Conservation (phyloP, 2,329 filamentous ascomycete species). For the Scedosporium apiospermum region DNA sequence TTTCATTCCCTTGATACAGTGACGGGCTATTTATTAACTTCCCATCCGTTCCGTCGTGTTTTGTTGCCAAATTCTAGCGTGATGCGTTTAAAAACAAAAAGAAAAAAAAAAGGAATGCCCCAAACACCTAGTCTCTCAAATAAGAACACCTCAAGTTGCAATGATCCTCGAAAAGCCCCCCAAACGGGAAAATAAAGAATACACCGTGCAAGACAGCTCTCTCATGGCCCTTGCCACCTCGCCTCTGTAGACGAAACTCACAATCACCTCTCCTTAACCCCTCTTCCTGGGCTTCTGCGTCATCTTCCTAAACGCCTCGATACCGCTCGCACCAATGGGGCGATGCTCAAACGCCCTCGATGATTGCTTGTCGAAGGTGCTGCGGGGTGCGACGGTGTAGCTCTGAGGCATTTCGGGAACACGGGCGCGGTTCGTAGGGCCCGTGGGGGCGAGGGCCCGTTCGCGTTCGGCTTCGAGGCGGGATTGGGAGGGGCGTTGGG, state of each 20-base stretch:
- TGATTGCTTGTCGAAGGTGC: slow-evolving; percentile 40
- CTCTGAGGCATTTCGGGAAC: slow-evolving; percentile 43
- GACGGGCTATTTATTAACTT: too few relatives aligned
- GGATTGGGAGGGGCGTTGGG: slow-evolving; percentile 35
- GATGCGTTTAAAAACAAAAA: too few relatives aligned
- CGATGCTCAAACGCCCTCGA: slow-evolving; percentile 37
- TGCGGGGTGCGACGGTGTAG: slow-evolving; percentile 52
- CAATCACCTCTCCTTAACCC: neutral
- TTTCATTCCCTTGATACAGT: too few relatives aligned
- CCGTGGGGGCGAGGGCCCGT: slow-evolving; percentile 46
- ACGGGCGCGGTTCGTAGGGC: slow-evolving; percentile 45
- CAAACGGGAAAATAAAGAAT: neutral
- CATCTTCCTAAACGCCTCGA: slow-evolving; percentile 58
- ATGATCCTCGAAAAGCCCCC: neutral
- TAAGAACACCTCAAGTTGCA: too few relatives aligned
- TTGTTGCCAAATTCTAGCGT: too few relatives aligned
- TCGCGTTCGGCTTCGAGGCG: slow-evolving; percentile 45
- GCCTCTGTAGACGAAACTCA: neutral
- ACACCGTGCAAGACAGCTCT: neutral
- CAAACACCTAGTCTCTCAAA: too few relatives aligned
- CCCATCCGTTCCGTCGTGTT: too few relatives aligned
- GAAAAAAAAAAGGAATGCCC: too few relatives aligned
- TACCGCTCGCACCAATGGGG: slow-evolving; percentile 52
- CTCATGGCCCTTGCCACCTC: neutral
- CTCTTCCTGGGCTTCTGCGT: slow-evolving; percentile 53